A percentile compares a stretch with the other conserved stretches of the same genome.
phyloP scores from a whole-genome alignment of 108 stramenopile genomes.

The Craspedostauros australis region DNA sequence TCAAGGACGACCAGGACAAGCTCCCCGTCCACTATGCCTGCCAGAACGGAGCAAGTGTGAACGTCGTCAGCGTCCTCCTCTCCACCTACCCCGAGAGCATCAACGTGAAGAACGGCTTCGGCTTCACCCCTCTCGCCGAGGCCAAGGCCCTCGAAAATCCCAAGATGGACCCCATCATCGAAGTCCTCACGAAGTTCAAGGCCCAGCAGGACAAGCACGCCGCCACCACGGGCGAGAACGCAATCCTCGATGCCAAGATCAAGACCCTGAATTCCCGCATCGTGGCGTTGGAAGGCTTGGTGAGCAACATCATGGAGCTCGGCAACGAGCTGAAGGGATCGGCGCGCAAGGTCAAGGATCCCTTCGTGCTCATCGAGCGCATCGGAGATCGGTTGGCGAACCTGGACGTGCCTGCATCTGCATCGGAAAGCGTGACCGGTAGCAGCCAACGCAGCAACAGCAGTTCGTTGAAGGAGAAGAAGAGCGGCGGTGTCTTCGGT shows the following conservation, averaged over 20 bases:
- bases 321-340: slow-evolving; percentile 41
- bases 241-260: slow-evolving; percentile 37
- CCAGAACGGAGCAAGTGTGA: slow-evolving; percentile 60
- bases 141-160: slow-evolving; percentile 55
- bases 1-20: slow-evolving; percentile 87
- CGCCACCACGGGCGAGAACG: slow-evolving; percentile 18
- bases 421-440: too few species aligned
- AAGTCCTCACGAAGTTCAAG: slow-evolving; percentile 73
- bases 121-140: slow-evolving; percentile 79
- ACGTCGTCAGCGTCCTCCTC: slow-evolving; percentile 55
- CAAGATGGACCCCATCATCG: slow-evolving; percentile 68
- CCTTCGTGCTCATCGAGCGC: slow-evolving; percentile 25
- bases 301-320: slow-evolving; percentile 26
- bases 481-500: too few species aligned
- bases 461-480: too few species aligned
- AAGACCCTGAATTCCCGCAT: slow-evolving; percentile 35
- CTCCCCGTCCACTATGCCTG: slow-evolving; percentile 84
- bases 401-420: slow-evolving; percentile 17
- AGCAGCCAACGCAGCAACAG: too few species aligned
- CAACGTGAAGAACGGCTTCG: slow-evolving; percentile 79
- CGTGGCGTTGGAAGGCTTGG: slow-evolving; percentile 30
- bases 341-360: slow-evolving; percentile 29
- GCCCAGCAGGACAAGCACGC: slow-evolving; percentile 54
- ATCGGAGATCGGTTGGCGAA: slow-evolving; percentile 41
- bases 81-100: slow-evolving; percentile 78